Base-by-base conservation (phyloP, 306 rosid genomes). In the Dryas alaskensis region DNA sequence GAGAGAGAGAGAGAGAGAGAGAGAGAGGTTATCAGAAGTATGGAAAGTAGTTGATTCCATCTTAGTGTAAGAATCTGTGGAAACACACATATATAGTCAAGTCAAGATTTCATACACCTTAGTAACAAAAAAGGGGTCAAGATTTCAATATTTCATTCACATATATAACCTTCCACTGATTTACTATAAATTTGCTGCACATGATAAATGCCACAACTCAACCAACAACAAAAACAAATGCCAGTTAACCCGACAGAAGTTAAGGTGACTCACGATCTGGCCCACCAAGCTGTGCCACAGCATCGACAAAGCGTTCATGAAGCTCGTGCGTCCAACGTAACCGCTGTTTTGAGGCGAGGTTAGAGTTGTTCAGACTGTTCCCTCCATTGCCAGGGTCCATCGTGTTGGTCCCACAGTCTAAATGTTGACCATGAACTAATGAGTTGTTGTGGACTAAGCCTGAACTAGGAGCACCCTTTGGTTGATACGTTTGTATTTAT, bases 241-340 rank as follows among this genome's bases (percentile, higher is more conserved):
- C 75, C n/a, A 81, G 75, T 65, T 57, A 77, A 69, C 64, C 72
- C 79, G 60, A 79, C 44, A 61, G 3, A 74, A 22, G 76, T 54
- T 55, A 37, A 66, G 69, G 75, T 76, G 76, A 89, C 99, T 92
- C 90, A 94, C 99, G 92, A 82, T 94, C 99, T 70, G 99, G 97
- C 53, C 99, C 99, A 16, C 99, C 99, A 73, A 94, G 99, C 79
- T 94, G 97, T 76, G 89, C 90, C 75, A 94, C 99, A 25, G 99
- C 97, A 86, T 92, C 96, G 67, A 94, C 89, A 78, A 94, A 94
- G 80, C 96, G 96, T 65, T 94, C 97, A 68, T 94, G 99, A 77
- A 94, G 90, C 42, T 94, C 99, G 76, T 92, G 90, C 7, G 99
- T 94, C 99, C 99, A 94, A 72, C 96, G 92, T 66, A 94, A 75